Evolutionary conservation across 305 asterid species (phyloP).

Genomic region (Solanum hybrid): DNA sequence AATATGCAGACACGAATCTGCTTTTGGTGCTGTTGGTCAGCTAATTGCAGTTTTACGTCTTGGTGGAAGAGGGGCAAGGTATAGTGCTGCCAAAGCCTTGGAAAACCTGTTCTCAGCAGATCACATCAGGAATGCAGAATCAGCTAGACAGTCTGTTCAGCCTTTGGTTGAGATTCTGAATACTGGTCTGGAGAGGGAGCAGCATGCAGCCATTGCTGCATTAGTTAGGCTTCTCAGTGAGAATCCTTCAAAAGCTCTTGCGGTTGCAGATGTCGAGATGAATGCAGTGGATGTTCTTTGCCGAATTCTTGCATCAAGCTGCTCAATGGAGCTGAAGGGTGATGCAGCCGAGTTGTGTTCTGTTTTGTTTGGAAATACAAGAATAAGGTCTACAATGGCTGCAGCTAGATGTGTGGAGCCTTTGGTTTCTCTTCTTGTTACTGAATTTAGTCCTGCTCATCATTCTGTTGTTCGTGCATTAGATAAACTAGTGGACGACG

Average conservation of each 20-base stretch:
- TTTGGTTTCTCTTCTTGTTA: constrained; percentile 65
- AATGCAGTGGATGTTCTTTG: constrained; percentile 91
- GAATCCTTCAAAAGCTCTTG: constrained; percentile 91
- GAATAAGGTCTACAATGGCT: constrained; percentile 69
- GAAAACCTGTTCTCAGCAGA: constrained; percentile 94
- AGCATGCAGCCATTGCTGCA: constrained; percentile 99
- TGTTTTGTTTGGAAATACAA: constrained; percentile 70
- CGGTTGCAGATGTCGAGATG: constrained; percentile 95
- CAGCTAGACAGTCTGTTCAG: constrained; percentile 95
- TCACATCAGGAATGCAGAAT: constrained; percentile 96
- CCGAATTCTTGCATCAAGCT: constrained; percentile 73
- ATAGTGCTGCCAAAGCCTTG: constrained; percentile 98
- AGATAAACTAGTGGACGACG: constrained; percentile 86
- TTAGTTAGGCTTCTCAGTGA: constrained; percentile 80
- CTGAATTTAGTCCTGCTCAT: constrained; percentile 74
- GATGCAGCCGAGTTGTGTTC: constrained; percentile 78
- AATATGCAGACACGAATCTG: constrained; percentile 93
- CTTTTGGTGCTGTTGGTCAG: constrained; percentile 94
- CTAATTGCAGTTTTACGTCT: constrained; percentile 93
- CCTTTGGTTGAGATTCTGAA: constrained; percentile 91
- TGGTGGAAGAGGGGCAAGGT: constrained; percentile 97
- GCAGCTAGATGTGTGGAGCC: constrained; percentile 90
- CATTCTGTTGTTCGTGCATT: constrained; percentile 83
- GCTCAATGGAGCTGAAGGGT: constrained; percentile 80
- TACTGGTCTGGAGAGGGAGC: constrained; percentile 97